Base-by-base conservation (phyloP, 371 early-diverging fungal species). In the Actinomucor elegans region DNA sequence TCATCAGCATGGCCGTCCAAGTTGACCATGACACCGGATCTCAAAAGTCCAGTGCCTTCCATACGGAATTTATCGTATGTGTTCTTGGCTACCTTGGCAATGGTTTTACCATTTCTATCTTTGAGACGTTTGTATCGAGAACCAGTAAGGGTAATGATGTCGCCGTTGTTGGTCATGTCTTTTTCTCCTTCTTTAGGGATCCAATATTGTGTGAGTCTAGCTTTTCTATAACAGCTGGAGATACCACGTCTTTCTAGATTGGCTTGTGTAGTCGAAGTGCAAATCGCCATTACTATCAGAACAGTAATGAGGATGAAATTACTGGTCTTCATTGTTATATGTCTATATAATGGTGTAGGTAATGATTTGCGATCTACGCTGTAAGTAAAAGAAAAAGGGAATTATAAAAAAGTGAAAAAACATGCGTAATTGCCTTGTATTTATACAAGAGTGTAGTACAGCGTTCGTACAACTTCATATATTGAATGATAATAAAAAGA, bases 41-140 rank as follows among this genome's bases (percentile, higher is more conserved):
- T 28, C 17, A 68, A 47, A 29, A 68, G 42, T 7, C 68, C 64
- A 35, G 68, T 68, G 7, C 68, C 64, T 47, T 68, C 64, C 64
- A 68, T 68, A 51, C 57, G 68, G 28, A 63, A 68, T 49, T 68
- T 64, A 33, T 55, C 60, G 32, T 54, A 67, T 10, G 64, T 67
- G 5, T 20, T 51, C 17, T 55, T 41, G 23, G 53, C 51, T 4
- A 68, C 64, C 14, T 59, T 60, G 12, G 60, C 60, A 50, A 64
- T 64, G 4, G 35, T 21, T 17, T 57, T 31, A 18, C 64, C 64
- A 5, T 53, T 49, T 1, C 7, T 14, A 7, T 59, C 56, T 28
- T 60, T 59, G n/a, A 64, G 18, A 3, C 35, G 23, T 12, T 52
- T 41, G 24, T 17, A 38, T 17, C 48, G 52, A 2, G 55, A 27